These are phyloP conservation scores for Fusarium musae DNA, from an alignment of 2,329 filamentous ascomycete genomes.

Conservation along the genomic window DNA sequence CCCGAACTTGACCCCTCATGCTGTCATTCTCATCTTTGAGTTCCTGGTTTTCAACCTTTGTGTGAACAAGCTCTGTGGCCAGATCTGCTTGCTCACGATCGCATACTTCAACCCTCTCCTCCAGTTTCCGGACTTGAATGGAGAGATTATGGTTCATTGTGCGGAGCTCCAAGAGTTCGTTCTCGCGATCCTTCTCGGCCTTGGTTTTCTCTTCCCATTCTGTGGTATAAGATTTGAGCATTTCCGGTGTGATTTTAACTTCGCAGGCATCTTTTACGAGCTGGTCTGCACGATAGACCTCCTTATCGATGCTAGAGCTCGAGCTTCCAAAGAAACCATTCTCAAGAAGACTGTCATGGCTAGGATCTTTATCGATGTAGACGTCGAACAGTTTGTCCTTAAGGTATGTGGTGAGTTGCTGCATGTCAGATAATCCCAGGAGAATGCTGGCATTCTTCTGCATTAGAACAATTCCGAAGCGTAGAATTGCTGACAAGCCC, in stretches of 20 bases:
- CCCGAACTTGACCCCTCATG: constrained; percentile 83
- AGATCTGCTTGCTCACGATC: constrained; percentile 92
- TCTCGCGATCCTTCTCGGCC: constrained; percentile 83
- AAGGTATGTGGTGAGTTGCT: constrained; percentile 85
- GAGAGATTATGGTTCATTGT: constrained; percentile 73
- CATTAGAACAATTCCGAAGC: constrained; percentile 96
- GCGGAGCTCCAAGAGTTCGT: constrained; percentile 80
- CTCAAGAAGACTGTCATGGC: constrained; percentile 91
- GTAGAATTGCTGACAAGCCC: constrained; percentile 90
- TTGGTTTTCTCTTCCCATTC: constrained; percentile 95
- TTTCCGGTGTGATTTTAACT: constrained; percentile 84
- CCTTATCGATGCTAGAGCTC: constrained; percentile 89
- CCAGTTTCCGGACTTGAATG: constrained; percentile 83
- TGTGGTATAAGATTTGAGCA: constrained; percentile 79
- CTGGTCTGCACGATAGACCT: constrained; percentile 93
- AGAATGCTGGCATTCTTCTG: constrained; percentile 87
- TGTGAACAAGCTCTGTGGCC: constrained; percentile 89
- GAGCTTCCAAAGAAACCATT: constrained; percentile 97
- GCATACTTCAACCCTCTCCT: constrained; percentile 87
- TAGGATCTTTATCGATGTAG: constrained; percentile 94
- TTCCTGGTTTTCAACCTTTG: constrained; percentile 93
- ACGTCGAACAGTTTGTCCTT: constrained; percentile 96
- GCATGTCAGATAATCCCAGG: constrained; percentile 90
- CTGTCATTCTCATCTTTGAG: constrained; percentile 90
- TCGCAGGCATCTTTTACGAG: constrained; percentile 93